Conservation (phyloP, 257 asterid species). For the Plantago ovata region DNA sequence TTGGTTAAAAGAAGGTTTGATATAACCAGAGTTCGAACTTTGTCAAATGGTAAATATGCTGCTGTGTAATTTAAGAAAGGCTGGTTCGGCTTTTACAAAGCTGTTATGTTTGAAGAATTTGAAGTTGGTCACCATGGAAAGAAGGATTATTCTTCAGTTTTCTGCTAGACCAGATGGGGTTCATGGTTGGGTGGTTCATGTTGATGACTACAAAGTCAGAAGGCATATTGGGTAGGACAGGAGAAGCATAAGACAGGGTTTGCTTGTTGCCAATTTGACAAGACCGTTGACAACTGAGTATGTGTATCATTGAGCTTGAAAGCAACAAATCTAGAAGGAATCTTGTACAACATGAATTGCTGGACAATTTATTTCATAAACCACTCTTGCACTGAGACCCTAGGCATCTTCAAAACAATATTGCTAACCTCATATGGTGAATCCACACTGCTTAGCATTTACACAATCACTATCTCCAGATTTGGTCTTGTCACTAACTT, state of each 20-base stretch:
- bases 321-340: conserved; percentile 90
- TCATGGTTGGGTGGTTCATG: conserved; percentile 67
- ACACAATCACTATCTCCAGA: conserved; percentile 79
- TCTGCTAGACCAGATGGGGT: conserved; percentile 13
- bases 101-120: conserved; percentile 48
- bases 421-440: conserved; percentile 95
- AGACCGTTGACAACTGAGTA: no score
- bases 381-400: conserved; percentile 89
- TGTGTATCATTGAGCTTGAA: no score
- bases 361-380: conserved; percentile 95
- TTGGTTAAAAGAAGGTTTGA: conserved; percentile 41
- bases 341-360: conserved; percentile 87
- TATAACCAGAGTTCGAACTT: conserved; percentile 32
- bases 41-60: conserved; percentile 28
- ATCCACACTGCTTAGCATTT: conserved; percentile 68
- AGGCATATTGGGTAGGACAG: conserved; percentile 40
- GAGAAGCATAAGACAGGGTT: no score
- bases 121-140: conserved; percentile 41
- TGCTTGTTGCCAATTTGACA: no score
- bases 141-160: conserved; percentile 31
- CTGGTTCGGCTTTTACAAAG: conserved; percentile 52
- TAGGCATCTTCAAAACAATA: conserved; percentile 94
- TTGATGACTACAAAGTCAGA: conserved; percentile 44
- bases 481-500: conserved; percentile 91
- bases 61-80: conserved; percentile 47